These are phyloP conservation scores for Bromus sterilis DNA, from an alignment of 176 grass and related monocot genomes.

Conservation along the genomic window DNA sequence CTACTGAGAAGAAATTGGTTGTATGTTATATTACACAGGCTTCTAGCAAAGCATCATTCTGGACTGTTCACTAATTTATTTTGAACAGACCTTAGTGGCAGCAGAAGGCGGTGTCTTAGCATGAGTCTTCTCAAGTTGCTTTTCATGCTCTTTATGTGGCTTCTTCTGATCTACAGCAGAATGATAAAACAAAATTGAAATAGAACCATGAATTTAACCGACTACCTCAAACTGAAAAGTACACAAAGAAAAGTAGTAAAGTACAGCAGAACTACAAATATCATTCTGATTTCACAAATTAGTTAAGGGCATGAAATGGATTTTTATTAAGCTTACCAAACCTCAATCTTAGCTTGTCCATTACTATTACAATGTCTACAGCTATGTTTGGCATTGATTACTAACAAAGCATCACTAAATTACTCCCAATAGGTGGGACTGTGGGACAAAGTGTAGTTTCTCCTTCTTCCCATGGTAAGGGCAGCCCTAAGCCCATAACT, in stretches of 20 bases:
- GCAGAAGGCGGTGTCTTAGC: slow-evolving; percentile 28
- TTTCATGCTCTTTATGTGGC: slow-evolving; percentile 26
- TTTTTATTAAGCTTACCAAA: neutral
- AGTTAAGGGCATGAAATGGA: neutral
- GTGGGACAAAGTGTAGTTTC: neutral
- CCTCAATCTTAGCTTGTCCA: neutral
- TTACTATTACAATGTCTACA: neutral
- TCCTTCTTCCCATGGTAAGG: neutral
- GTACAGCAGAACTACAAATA: neutral
- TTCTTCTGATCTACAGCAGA: slow-evolving; percentile 42
- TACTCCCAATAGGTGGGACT: neutral
- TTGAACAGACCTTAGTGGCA: slow-evolving; percentile 29
- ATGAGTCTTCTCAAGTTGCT: slow-evolving; percentile 30
- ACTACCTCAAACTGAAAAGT: neutral
- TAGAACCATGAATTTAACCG: neutral
- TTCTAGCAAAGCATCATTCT: slow-evolving; percentile 12
- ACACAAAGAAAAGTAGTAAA: neutral
- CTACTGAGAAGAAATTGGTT: neutral
- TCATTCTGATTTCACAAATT: slow-evolving; percentile 7
- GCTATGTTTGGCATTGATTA: neutral
- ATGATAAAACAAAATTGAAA: neutral
- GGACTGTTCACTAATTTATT: neutral
- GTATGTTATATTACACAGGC: neutral
- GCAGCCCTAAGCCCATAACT: neutral
- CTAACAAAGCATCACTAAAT: neutral